phyloP scores from a whole-genome alignment of 2,329 filamentous ascomycete genomes.

The Cladobotryum mycophilum region DNA sequence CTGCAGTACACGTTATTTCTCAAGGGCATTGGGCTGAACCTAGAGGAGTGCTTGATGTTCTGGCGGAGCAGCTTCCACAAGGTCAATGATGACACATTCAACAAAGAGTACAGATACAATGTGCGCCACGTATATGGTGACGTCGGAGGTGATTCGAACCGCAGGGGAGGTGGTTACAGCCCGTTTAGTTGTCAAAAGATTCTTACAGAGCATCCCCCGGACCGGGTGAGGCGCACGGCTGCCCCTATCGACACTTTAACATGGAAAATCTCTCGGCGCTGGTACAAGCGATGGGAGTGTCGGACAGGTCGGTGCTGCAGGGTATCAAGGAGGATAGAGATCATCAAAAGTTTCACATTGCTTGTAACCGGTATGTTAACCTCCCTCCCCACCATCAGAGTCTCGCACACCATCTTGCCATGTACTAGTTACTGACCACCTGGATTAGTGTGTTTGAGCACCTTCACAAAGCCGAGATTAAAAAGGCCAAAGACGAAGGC shows the following conservation, averaged over 20 bases:
- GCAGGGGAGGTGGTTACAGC: constrained; percentile 79
- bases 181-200: constrained; percentile 95
- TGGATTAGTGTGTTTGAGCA: constrained; percentile 71
- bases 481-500: constrained; percentile 67
- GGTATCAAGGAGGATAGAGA: constrained; percentile 85
- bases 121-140: constrained; percentile 92
- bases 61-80: constrained; percentile 84
- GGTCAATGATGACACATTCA: constrained; percentile 89
- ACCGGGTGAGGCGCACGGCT: constrained; percentile 87
- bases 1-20: constrained; percentile 95
- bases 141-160: constrained; percentile 85
- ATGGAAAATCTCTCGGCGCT: constrained; percentile 76
- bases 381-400: not conserved
- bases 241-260: constrained; percentile 89
- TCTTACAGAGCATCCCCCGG: constrained; percentile 83
- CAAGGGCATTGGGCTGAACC: constrained; percentile 84
- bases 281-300: constrained; percentile 72
- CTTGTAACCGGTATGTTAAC: constrained; percentile 80
- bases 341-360: constrained; percentile 85
- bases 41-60: constrained; percentile 90
- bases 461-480: constrained; percentile 72
- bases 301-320: constrained; percentile 68
- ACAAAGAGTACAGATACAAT: constrained; percentile 97
- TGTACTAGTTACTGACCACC: constrained; percentile 1
- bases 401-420: constrained; percentile 10